Conservation (phyloP, 108 stramenopile genomes). For the Cyclostephanos invisitatus region DNA sequence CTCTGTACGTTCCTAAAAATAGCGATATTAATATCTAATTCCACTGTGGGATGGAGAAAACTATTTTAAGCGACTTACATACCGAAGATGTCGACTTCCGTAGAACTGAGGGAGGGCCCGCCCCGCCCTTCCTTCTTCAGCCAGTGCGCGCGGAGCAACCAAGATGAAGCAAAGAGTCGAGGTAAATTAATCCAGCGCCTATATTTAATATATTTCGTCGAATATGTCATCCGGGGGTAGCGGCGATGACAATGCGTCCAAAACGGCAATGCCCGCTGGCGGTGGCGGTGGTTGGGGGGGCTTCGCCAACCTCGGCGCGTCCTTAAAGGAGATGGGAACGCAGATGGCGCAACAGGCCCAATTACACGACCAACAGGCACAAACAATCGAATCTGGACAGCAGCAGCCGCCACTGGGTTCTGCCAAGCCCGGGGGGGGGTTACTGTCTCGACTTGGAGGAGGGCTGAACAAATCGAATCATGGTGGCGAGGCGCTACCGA, state of each 20-base stretch:
- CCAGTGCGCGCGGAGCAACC: too few species aligned
- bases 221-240: neutral
- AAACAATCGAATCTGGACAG: conserved; percentile 24
- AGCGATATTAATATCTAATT: too few species aligned
- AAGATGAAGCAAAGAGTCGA: too few species aligned
- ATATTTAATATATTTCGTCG: neutral
- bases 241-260: conserved; percentile 1
- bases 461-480: conserved; percentile 17
- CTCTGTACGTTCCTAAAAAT: too few species aligned
- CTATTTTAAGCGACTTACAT: too few species aligned
- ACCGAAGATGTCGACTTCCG: too few species aligned
- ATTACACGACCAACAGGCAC: conserved; percentile 20
- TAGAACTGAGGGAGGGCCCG: too few species aligned
- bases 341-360: conserved; percentile 26
- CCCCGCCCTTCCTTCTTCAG: too few species aligned
- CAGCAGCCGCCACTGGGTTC: conserved; percentile 7
- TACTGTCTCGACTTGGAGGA: conserved; percentile 34
- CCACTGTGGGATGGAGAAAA: too few species aligned
- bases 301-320: conserved; percentile 25
- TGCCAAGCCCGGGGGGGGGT: conserved; percentile 16
- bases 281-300: conserved; percentile 10
- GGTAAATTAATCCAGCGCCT: too few species aligned
- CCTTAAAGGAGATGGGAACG: conserved; percentile 23
- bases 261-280: neutral
- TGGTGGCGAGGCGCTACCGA: conserved; percentile 7